Evolutionary conservation across 2,329 filamentous ascomycete genomes (phyloP).

Genomic region (Ophiostoma montium): DNA sequence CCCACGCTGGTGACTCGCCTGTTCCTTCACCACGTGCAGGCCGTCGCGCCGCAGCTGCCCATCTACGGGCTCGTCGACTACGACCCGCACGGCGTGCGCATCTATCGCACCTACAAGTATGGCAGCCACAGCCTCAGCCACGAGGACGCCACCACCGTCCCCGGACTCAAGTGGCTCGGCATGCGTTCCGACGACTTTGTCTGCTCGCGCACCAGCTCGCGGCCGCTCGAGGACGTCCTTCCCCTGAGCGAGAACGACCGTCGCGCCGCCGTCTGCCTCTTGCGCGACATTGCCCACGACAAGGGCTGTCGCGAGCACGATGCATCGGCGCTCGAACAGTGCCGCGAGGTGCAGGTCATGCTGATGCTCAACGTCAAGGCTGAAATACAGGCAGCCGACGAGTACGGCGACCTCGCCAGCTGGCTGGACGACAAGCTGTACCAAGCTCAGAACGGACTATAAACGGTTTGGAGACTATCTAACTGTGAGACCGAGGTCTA

Average conservation of each 20-base stretch:
- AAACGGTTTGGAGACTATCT: too few species aligned
- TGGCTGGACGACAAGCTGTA: constrained; percentile 36
- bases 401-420: constrained; percentile 31
- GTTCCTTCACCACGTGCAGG: constrained; percentile 44
- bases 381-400: constrained; percentile 60
- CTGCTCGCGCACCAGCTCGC: background rate
- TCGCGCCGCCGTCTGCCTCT: constrained; percentile 37
- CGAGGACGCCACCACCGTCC: constrained; percentile 37
- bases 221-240: constrained; percentile 15
- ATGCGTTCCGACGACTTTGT: constrained; percentile 18
- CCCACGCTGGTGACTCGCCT: constrained; percentile 58
- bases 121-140: constrained; percentile 51
- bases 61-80: constrained; percentile 57
- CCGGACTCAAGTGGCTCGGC: constrained; percentile 51
- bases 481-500: too few species aligned
- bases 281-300: constrained; percentile 27
- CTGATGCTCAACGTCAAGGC: constrained; percentile 60
- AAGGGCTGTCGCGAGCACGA: constrained; percentile 11
- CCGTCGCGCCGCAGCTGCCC: constrained; percentile 32
- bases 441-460: too few species aligned
- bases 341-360: constrained; percentile 55
- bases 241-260: constrained; percentile 42
- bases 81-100: constrained; percentile 63
- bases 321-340: constrained; percentile 25
- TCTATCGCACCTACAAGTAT: constrained; percentile 58